A percentile compares a stretch with the other conserved stretches of the same genome.
Evolutionary conservation across 2,329 filamentous ascomycete species (phyloP).

Genomic region (Trichophaea hybrida): DNA sequence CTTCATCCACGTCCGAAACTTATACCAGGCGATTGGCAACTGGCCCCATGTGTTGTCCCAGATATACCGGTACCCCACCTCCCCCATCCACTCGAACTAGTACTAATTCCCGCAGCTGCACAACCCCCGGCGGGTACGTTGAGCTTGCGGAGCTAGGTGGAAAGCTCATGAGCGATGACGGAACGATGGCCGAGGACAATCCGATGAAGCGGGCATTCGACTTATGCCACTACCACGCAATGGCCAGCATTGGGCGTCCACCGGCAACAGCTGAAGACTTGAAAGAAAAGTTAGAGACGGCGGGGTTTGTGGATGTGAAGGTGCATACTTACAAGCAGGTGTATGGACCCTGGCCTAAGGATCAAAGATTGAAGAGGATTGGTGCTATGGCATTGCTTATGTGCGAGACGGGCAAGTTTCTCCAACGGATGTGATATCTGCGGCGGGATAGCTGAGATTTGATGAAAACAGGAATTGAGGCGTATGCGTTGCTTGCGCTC

Average conservation of each 20-base stretch:
- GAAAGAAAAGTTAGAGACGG: constrained; percentile 4
- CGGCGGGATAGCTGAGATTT: too few relatives aligned
- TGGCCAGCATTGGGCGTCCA: not conserved
- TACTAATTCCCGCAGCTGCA: constrained; percentile 30
- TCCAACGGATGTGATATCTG: too few relatives aligned
- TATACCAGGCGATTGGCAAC: not conserved
- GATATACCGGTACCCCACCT: not conserved
- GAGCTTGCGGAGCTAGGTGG: constrained; percentile 32
- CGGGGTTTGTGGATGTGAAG: constrained; percentile 10
- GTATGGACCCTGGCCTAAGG: constrained; percentile 20
- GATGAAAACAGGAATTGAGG: not conserved
- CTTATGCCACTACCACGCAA: not conserved
- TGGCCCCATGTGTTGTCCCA: not conserved
- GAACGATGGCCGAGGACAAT: not conserved
- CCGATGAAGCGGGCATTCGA: not conserved
- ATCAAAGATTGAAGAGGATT: constrained; percentile 17
- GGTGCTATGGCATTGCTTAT: constrained; percentile 15
- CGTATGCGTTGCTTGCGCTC: not conserved
- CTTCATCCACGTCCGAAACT: constrained; percentile 4
- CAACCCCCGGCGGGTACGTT: constrained; percentile 44
- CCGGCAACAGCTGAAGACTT: not conserved
- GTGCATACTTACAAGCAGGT: constrained; percentile 8
- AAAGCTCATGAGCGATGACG: constrained; percentile 1
- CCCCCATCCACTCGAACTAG: not conserved
- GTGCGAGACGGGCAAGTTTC: not conserved